Percentiles rank a stretch among this genome's conserved stretches.
phyloP scores from a whole-genome alignment of 2,329 filamentous ascomycete species.

The Penicillium sp. region DNA sequence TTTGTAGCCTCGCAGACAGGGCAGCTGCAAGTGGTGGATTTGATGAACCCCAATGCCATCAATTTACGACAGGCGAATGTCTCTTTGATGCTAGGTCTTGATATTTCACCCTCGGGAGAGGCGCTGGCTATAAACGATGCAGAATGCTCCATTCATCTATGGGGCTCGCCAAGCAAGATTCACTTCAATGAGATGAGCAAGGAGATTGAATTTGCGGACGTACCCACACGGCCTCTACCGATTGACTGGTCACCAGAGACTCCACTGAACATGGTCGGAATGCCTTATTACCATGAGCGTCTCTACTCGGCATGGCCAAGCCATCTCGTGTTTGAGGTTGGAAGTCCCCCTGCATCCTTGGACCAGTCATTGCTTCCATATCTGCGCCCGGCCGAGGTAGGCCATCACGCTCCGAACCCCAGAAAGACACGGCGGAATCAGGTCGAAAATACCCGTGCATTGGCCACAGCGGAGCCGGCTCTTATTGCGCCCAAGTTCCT shows the following conservation, averaged over 20 bases:
- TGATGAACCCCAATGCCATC: conserved; percentile 87
- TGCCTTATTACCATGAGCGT: conserved; percentile 87
- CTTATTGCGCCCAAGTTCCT: conserved; percentile 80
- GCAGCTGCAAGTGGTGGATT: conserved; percentile 90
- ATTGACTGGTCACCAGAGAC: conserved; percentile 68
- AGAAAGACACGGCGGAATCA: conserved; percentile 73
- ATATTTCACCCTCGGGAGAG: conserved; percentile 82
- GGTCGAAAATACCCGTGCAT: conserved; percentile 66
- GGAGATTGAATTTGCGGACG: conserved; percentile 70
- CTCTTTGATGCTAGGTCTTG: conserved; percentile 70
- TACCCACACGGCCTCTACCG: conserved; percentile 55
- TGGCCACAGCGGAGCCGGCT: conserved; percentile 57
- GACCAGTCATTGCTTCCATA: conserved; percentile 65
- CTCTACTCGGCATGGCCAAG: conserved; percentile 86
- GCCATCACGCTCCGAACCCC: conserved; percentile 71
- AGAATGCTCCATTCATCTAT: conserved; percentile 74
- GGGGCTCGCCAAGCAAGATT: conserved; percentile 80
- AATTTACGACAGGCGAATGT: conserved; percentile 79
- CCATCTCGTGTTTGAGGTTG: conserved; percentile 76
- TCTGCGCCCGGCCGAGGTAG: conserved; percentile 68
- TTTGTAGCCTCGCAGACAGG: conserved; percentile 89
- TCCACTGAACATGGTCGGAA: conserved; percentile 78
- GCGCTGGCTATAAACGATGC: conserved; percentile 75
- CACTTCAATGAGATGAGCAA: conserved; percentile 79
- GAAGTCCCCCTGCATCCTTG: conserved; percentile 70